A percentile compares a stretch with the other conserved stretches of the same genome.
phyloP scores from a whole-genome alignment of 441 rosid genomes.

The Croton setiger region DNA sequence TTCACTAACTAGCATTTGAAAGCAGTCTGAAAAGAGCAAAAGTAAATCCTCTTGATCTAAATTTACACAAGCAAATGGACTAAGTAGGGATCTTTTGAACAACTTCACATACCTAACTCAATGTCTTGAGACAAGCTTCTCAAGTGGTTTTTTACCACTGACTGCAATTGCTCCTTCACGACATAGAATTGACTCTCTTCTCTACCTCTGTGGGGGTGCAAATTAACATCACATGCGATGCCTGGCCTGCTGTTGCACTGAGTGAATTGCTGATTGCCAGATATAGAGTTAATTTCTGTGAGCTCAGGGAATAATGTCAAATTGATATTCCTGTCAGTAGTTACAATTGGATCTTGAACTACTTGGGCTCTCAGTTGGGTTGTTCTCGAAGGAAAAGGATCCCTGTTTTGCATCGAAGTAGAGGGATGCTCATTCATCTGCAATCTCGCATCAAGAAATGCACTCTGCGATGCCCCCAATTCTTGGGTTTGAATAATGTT shows the following conservation, averaged over 20 bases:
- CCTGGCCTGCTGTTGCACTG: slow-evolving; percentile 42
- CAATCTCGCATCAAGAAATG: slow-evolving; percentile 41
- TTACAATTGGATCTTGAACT: slow-evolving; percentile 32
- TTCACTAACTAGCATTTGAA: neutral
- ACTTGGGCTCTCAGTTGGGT: slow-evolving; percentile 42
- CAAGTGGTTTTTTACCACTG: slow-evolving; percentile 68
- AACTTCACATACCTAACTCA: slow-evolving; percentile 55
- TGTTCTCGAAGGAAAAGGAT: slow-evolving; percentile 34
- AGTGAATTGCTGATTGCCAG: slow-evolving; percentile 39
- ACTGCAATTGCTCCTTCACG: slow-evolving; percentile 67
- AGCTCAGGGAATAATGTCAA: slow-evolving; percentile 55
- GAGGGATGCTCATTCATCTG: slow-evolving; percentile 32
- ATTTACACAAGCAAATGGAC: neutral
- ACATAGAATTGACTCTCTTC: slow-evolving; percentile 41
- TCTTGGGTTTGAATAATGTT: slow-evolving; percentile 35
- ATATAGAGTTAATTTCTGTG: slow-evolving; percentile 32
- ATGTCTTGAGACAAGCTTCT: slow-evolving; percentile 58
- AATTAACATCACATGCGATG: slow-evolving; percentile 30
- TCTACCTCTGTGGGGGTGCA: slow-evolving; percentile 30
- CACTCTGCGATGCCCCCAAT: slow-evolving; percentile 27
- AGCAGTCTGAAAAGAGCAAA: neutral
- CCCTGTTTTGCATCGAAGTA: slow-evolving; percentile 41
- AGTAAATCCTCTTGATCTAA: neutral
- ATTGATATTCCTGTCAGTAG: slow-evolving; percentile 33
- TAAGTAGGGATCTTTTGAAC: neutral